phyloP scores from a whole-genome alignment of 768 basidiomycete species.

The Suillus weaverae region DNA sequence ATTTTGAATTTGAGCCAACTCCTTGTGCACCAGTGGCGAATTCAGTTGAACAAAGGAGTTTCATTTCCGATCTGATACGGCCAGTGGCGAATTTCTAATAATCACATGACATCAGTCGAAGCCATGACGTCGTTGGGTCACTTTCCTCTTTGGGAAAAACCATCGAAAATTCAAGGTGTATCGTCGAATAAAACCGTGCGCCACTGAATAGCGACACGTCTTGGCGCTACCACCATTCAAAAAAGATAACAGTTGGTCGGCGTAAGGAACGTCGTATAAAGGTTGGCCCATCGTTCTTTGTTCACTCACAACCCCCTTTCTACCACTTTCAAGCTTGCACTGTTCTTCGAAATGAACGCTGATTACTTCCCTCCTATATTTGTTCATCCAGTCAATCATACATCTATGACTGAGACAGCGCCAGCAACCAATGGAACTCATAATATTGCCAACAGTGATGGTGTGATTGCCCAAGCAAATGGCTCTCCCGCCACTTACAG shows the following conservation, averaged over 20 bases:
- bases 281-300: not conserved
- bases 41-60: not conserved
- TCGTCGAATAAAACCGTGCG: conserved; percentile 17
- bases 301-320: not conserved
- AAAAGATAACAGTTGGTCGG: conserved; percentile 9
- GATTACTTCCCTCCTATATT: conserved; percentile 36
- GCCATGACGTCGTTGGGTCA: conserved; percentile 28
- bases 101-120: conserved; percentile 1
- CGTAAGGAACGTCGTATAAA: conserved; percentile 8
- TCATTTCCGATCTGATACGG: not conserved
- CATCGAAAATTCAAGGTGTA: conserved; percentile 12
- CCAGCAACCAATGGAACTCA: conserved; percentile 12
- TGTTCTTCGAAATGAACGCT: conserved; percentile 9
- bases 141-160: conserved; percentile 30
- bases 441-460: not conserved
- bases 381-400: conserved; percentile 20
- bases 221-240: conserved; percentile 2
- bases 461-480: conserved; percentile 4
- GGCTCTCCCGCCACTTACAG: conserved; percentile 19
- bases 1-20: no score
- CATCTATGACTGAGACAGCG: conserved; percentile 10
- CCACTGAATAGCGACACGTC: not conserved
- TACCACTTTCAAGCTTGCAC: conserved; percentile 14
- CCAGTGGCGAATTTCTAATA: not conserved
- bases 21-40: not conserved